Percentiles rank a stretch among this genome's conserved stretches.
These are phyloP conservation scores for Phoma sp. DNA, from an alignment of 2,329 filamentous ascomycete species.

Conservation along the genomic window DNA sequence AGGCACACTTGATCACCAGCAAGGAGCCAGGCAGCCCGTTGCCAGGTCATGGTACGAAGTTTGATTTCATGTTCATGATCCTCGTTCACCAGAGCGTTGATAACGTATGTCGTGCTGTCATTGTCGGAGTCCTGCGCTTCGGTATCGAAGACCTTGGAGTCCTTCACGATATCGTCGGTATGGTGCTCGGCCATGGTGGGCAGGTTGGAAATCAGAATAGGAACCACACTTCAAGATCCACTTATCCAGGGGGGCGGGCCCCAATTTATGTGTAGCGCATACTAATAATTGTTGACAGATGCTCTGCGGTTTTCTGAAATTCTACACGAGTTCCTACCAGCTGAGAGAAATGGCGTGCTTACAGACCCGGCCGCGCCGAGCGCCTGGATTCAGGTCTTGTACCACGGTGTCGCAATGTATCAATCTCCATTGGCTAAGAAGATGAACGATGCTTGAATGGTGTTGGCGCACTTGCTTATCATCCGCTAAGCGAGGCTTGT, in stretches of 20 bases:
- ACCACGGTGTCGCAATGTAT: neutral
- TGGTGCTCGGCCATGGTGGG: constrained; percentile 11
- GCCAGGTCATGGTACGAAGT: constrained; percentile 55
- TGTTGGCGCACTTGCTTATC: constrained; percentile 16
- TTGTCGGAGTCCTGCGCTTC: constrained; percentile 21
- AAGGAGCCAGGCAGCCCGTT: constrained; percentile 80
- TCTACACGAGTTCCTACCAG: neutral
- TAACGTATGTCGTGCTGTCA: constrained; percentile 18
- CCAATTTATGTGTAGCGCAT: neutral
- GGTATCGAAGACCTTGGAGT: constrained; percentile 17
- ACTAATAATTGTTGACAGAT: too few species aligned
- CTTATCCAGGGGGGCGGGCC: neutral
- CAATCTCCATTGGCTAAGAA: constrained; percentile 5
- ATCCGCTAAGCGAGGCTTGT: constrained; percentile 21
- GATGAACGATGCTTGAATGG: constrained; percentile 1
- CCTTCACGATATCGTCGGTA: constrained; percentile 2
- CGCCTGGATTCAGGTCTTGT: constrained; percentile 5
- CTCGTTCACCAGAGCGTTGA: constrained; percentile 28
- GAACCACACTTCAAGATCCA: neutral
- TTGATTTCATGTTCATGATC: constrained; percentile 59
- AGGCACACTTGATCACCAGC: constrained; percentile 96
- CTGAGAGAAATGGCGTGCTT: constrained; percentile 19
- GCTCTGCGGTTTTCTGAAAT: neutral
- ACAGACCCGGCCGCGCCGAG: constrained; percentile 14
- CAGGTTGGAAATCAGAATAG: neutral